phyloP scores from a whole-genome alignment of 2,329 filamentous ascomycete species.

The Hypomyces rosellus region DNA sequence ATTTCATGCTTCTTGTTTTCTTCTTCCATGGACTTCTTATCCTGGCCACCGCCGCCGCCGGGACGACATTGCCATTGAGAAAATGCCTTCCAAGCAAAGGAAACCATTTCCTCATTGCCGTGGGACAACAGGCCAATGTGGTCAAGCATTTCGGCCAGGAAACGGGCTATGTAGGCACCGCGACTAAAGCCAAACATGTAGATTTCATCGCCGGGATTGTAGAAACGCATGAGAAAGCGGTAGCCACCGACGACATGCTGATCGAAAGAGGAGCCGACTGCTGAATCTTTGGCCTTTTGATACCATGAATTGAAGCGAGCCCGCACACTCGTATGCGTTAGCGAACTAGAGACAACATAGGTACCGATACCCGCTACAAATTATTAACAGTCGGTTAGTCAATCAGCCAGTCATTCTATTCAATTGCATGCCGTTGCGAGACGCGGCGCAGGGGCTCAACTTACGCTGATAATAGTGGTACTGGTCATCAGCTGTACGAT shows the following conservation, averaged over 20 bases:
- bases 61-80: constrained; percentile 64
- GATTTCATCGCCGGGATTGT: constrained; percentile 57
- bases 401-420: not conserved
- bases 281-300: constrained; percentile 69
- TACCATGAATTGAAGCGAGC: constrained; percentile 61
- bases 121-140: constrained; percentile 72
- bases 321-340: constrained; percentile 50
- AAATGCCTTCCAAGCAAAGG: constrained; percentile 79
- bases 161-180: constrained; percentile 67
- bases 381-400: not conserved
- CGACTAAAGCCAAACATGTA: constrained; percentile 71
- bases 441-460: constrained; percentile 14
- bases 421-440: not conserved
- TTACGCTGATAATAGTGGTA: constrained; percentile 59
- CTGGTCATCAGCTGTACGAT: constrained; percentile 55
- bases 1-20: constrained; percentile 43
- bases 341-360: constrained; percentile 56
- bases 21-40: constrained; percentile 31
- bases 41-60: constrained; percentile 33
- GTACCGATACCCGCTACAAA: constrained; percentile 61
- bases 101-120: constrained; percentile 79
- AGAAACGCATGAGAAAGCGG: constrained; percentile 70
- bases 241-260: constrained; percentile 81
- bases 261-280: constrained; percentile 72
- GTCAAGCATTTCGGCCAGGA: constrained; percentile 78